Evolutionary conservation across 2,329 filamentous ascomycete species (phyloP), one percentile per base, ranked within the genome.

Genomic region (Aspergillus pseudonomiae): DNA sequence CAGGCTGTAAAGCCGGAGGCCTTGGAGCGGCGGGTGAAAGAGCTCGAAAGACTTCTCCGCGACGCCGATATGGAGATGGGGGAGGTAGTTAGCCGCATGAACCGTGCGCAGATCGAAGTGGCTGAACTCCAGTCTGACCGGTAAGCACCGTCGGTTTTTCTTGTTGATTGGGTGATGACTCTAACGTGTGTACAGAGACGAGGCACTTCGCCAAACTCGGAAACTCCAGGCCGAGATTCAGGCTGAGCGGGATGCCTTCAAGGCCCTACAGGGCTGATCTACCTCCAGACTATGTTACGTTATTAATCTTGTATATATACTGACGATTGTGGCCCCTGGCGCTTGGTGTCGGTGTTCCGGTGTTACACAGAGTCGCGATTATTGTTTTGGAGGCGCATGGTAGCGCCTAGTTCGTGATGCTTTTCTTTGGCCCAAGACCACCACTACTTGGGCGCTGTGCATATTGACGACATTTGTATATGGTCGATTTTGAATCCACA

Each of bases 21-120:
- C 63, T 87, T 99, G 39, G 91, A 93, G 75, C 86, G 88, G 64
- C 89, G 91, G 65, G 92, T 98, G 9, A 82, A 88, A 62, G 93
- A 97, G 79, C 87, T 99, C 3, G 95, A 99, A 81, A 89, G 88
- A 71, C 90, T 94, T 19, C 83, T 96, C 14, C 80, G 85, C 6
- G 87, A 92, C 67, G 91, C 92, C 19, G 92, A 95, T 72, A 81
- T 82, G 57, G 91, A 94, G 79, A 94, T 95, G 91, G 88, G 92
- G 74, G 89, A 92, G 77, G 92, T 95, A 9, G 91, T 96, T 9
- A 84, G 89, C 64, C 85, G 90, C 67, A 94, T 96, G 89, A 94
- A 92, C 78, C 83, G 84, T 70, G 91, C 91, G 11, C 92, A 95
- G 80, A 91, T 94, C 70, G 91, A 94, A 79, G 92, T 95, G 62